Conservation (phyloP, 306 rosid species). For the Dicorynia guianensis region DNA sequence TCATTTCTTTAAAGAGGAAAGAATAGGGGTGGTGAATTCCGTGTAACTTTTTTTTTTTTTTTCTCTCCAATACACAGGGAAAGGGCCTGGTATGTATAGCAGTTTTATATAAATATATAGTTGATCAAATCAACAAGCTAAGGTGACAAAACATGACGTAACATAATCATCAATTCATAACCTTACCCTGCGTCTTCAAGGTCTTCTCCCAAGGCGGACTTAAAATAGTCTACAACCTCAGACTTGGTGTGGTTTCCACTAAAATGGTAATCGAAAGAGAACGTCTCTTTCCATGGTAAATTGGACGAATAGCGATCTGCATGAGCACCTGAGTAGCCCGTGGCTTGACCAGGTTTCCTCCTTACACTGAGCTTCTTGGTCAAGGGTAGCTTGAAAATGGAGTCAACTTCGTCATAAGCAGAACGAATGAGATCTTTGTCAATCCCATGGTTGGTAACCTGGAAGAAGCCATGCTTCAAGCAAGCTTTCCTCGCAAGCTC, state of each 20-base stretch:
- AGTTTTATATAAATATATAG: neutral
- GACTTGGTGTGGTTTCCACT: constrained; percentile 18
- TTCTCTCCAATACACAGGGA: no score
- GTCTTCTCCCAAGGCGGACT: constrained; percentile 61
- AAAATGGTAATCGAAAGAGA: constrained; percentile 51
- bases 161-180: neutral
- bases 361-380: constrained; percentile 47
- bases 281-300: constrained; percentile 81
- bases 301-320: constrained; percentile 66
- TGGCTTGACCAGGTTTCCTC: constrained; percentile 51
- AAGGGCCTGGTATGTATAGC: no score
- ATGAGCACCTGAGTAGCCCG: constrained; percentile 76
- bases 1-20: no score
- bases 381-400: constrained; percentile 60
- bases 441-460: constrained; percentile 72
- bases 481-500: constrained; percentile 61
- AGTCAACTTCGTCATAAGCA: constrained; percentile 55
- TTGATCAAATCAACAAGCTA: constrained; percentile 16
- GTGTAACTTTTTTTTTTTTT: no score
- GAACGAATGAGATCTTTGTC: constrained; percentile 53
- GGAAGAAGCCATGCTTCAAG: constrained; percentile 69
- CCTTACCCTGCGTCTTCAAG: constrained; percentile 64
- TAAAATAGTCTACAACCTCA: constrained; percentile 59
- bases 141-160: constrained; percentile 13
- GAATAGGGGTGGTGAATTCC: no score